Base-by-base conservation (phyloP, 2,329 filamentous ascomycete species). In the Fusarium heterosporum region DNA sequence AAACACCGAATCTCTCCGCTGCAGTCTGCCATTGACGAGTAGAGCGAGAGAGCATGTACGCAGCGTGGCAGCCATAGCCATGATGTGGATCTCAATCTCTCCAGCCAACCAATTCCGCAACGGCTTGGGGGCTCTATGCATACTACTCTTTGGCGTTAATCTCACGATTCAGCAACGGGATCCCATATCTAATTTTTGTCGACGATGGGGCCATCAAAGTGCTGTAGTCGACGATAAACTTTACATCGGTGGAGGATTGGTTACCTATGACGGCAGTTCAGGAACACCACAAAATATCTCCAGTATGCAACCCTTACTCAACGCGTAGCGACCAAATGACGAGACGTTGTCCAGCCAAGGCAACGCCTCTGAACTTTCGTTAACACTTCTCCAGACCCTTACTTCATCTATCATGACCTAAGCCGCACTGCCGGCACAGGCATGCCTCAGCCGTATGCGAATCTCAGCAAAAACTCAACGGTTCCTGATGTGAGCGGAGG, bases 241-340 rank as follows among this genome's bases (percentile, higher is more conserved):
- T 19, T 90, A 87, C 72, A 86, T 90, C 51, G 87, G 90, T 70
- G 88, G 88, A 36, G 87, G 87, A 6, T 77, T 85, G 53, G 72
- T 89, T 28, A 83, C 86, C 68, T 88, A 84, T 76, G 84, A 81
- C 66, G 80, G 84, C 3, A 75, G 85, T 19, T 73, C 80, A 4
- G 75, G 80, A 40, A 81, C 83, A 66, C 78, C 81, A 1, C 73
- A 75, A 16, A 88, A 89, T 65, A 84, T 85, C 68, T 83, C 86
- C 19, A 89, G 87, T 89, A 78, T 55, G 84, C 79, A 40, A 34
- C 36, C 34, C 40, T 46, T 25, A 11, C 38, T 17, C 25, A 25
- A 42, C 32, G 39, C 17, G 26, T 40, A 34, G 30, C 38, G 25
- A 38, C 29, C 32, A 17, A 53, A 28, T 28, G 25, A 13, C 34